phyloP scores from a whole-genome alignment of 2,329 filamentous ascomycete species.

The Neofusicoccum cordaticola region DNA sequence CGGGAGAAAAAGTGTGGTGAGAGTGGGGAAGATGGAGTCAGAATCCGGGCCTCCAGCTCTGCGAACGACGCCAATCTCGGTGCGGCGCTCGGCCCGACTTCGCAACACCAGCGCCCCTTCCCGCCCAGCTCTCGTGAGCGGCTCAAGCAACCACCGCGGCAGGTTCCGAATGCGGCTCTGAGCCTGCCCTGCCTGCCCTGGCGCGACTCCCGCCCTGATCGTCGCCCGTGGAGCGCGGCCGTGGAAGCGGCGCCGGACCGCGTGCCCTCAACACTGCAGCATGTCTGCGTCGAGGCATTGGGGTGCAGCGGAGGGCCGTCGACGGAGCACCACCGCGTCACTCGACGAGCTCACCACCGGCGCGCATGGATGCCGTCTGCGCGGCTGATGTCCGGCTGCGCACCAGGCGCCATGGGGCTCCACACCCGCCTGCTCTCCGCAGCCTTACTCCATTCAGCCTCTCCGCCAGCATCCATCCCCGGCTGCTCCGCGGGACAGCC shows the following conservation, averaged over 20 bases:
- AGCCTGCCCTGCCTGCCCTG: not conserved
- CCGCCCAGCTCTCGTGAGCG: not conserved
- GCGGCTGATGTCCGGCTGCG: not conserved
- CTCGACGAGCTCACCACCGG: slow-evolving; percentile 9
- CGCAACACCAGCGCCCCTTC: not conserved
- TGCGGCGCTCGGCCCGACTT: not conserved
- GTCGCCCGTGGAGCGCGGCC: not conserved
- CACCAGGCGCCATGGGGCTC: not conserved
- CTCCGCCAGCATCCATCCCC: not conserved
- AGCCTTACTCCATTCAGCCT: slow-evolving; percentile 2
- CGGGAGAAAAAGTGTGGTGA: not conserved
- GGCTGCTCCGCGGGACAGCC: too few relatives aligned
- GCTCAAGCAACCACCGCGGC: not conserved
- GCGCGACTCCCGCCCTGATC: not conserved
- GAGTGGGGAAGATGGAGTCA: not conserved
- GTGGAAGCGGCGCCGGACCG: not conserved
- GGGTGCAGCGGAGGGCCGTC: too few relatives aligned
- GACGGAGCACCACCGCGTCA: not conserved
- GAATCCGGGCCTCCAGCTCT: slow-evolving; percentile 13
- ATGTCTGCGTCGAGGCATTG: too few relatives aligned
- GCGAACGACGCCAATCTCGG: not conserved
- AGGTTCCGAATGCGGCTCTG: not conserved
- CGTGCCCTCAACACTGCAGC: too few relatives aligned
- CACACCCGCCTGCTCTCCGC: slow-evolving; percentile 3
- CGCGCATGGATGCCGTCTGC: not conserved